Percentiles rank a stretch among this genome's conserved stretches.
Evolutionary conservation across 73 alveolate species (phyloP).

Genomic region (Paramecium tetraurelia): DNA sequence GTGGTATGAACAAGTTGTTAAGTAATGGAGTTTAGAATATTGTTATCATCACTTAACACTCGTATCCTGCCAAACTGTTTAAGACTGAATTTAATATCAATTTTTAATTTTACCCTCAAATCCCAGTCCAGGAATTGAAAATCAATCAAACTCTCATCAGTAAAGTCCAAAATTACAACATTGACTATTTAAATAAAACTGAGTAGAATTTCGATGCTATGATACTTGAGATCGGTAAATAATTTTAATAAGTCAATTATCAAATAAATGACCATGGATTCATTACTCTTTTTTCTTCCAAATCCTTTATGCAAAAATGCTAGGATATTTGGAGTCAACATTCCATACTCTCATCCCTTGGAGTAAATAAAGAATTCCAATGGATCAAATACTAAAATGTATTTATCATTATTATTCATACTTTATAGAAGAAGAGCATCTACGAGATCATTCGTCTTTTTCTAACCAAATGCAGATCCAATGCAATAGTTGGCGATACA

Average conservation of each 20-base stretch:
- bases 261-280: neutral
- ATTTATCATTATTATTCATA: neutral
- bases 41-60: neutral
- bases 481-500: neutral
- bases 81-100: neutral
- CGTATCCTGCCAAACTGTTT: neutral
- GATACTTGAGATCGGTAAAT: neutral
- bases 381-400: conserved; percentile 1
- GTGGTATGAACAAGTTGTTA: neutral
- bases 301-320: neutral
- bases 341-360: neutral
- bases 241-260: neutral
- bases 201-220: neutral
- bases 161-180: neutral
- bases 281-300: neutral
- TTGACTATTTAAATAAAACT: neutral
- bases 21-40: neutral
- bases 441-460: neutral
- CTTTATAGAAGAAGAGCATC: neutral
- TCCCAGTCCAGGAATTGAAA: neutral
- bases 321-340: conserved; percentile 25
- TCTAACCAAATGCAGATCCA: neutral
- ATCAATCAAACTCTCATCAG: neutral
- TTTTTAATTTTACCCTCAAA: neutral
- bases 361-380: neutral